Evolutionary conservation across 2,329 filamentous ascomycete species (phyloP).

Genomic region (Hypoxylon sp.): DNA sequence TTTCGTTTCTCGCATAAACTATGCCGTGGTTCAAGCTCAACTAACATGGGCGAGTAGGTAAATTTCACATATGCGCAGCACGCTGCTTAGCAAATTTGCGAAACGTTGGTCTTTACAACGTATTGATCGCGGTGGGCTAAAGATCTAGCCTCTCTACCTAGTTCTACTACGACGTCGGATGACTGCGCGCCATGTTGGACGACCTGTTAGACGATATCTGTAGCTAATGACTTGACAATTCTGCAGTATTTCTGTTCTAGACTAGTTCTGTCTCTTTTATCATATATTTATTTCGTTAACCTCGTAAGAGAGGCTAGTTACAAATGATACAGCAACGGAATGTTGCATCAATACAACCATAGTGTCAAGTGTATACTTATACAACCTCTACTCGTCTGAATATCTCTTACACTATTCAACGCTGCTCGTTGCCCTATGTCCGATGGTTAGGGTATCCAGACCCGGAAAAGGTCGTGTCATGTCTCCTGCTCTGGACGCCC

Average conservation of each 20-base stretch:
- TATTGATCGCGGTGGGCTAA: not conserved
- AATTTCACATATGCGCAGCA: not conserved
- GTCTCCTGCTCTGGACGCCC: not conserved
- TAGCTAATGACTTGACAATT: not conserved
- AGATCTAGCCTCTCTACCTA: not conserved
- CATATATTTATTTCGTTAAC: not conserved
- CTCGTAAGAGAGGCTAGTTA: not conserved
- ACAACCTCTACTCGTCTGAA: not conserved
- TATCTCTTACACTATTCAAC: not conserved
- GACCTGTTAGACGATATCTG: not conserved
- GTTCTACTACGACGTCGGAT: not conserved
- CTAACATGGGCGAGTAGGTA: conserved; percentile 32
- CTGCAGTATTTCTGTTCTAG: not conserved
- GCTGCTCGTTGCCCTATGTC: not conserved
- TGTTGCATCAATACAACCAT: not conserved
- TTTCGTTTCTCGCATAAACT: conserved; percentile 7
- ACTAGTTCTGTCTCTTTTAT: not conserved
- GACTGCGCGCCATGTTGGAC: not conserved
- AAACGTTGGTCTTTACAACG: not conserved
- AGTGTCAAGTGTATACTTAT: not conserved
- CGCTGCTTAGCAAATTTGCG: not conserved
- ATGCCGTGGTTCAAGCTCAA: conserved; percentile 7
- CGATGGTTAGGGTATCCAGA: not conserved
- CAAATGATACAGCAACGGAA: not conserved
- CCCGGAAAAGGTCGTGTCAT: not conserved